Evolutionary conservation across 345 rosid species (phyloP).

Genomic region (Cardamine resedifolia): DNA sequence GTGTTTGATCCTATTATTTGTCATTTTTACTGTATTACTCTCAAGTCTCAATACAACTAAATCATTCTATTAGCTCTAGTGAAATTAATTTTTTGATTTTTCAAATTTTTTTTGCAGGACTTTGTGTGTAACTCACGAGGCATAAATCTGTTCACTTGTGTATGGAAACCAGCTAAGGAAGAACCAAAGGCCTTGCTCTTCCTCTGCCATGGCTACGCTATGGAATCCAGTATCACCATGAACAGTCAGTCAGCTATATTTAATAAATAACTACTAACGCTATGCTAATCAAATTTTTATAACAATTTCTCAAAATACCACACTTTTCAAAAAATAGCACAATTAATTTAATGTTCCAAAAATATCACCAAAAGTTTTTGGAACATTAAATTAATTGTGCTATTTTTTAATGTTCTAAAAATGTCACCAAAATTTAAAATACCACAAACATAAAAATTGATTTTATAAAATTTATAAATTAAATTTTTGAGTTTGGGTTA

Average conservation of each 20-base stretch:
- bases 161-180: conserved; percentile 59
- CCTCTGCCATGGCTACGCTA: conserved; percentile 87
- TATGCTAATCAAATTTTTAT: background rate
- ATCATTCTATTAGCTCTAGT: background rate
- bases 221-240: conserved; percentile 93
- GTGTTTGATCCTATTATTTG: background rate
- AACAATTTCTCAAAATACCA: too few species aligned
- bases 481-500: too few species aligned
- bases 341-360: too few species aligned
- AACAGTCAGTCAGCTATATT: conserved; percentile 46
- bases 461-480: too few species aligned
- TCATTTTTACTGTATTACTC: background rate
- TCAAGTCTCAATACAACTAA: background rate
- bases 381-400: too few species aligned
- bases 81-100: background rate
- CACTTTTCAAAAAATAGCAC: too few species aligned
- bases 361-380: too few species aligned
- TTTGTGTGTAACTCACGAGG: conserved; percentile 62
- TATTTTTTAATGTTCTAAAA: too few species aligned
- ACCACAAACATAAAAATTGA: too few species aligned
- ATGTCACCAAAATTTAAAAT: too few species aligned
- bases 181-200: conserved; percentile 75
- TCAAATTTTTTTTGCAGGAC: conserved; percentile 38
- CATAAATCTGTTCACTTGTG: conserved; percentile 71
- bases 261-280: background rate